Evolutionary conservation across 176 grass and related monocot species (phyloP).

Genomic region (Pharus latifolius): DNA sequence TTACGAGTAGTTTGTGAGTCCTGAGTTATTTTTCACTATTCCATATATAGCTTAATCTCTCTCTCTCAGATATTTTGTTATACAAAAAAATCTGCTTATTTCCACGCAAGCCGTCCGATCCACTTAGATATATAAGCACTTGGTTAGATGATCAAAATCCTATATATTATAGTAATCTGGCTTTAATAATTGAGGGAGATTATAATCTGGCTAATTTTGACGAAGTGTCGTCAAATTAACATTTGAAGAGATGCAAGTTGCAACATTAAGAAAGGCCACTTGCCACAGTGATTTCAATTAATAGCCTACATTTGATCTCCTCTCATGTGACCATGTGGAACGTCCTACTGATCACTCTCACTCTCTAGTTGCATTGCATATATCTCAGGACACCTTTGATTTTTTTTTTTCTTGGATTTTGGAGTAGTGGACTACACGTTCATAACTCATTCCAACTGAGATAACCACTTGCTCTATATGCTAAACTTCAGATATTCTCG

Average conservation of each 20-base stretch:
- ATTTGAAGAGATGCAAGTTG: constrained; percentile 1
- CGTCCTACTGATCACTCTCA: neutral
- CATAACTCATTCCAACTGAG: constrained; percentile 8
- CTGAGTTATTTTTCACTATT: too few species aligned
- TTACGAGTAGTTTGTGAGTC: too few species aligned
- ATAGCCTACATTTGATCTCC: neutral
- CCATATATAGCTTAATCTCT: too few species aligned
- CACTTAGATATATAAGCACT: too few species aligned
- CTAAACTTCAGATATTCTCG: neutral
- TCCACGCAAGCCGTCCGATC: too few species aligned
- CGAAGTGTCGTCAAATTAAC: constrained; percentile 7
- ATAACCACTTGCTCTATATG: neutral
- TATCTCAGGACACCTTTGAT: too few species aligned
- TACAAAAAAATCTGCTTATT: too few species aligned
- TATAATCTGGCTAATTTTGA: constrained; percentile 18
- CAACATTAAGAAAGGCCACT: constrained; percentile 1
- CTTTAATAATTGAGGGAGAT: neutral
- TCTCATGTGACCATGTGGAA: constrained; percentile 34
- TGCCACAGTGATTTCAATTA: neutral
- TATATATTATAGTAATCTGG: too few species aligned
- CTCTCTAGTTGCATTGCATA: too few species aligned
- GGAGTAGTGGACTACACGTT: constrained; percentile 11
- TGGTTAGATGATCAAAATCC: too few species aligned
- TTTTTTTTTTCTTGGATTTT: too few species aligned
- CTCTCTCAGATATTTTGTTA: too few species aligned